Evolutionary conservation across 1,284 basidiomycete species (phyloP).

Genomic region (Leccinum solheimii): DNA sequence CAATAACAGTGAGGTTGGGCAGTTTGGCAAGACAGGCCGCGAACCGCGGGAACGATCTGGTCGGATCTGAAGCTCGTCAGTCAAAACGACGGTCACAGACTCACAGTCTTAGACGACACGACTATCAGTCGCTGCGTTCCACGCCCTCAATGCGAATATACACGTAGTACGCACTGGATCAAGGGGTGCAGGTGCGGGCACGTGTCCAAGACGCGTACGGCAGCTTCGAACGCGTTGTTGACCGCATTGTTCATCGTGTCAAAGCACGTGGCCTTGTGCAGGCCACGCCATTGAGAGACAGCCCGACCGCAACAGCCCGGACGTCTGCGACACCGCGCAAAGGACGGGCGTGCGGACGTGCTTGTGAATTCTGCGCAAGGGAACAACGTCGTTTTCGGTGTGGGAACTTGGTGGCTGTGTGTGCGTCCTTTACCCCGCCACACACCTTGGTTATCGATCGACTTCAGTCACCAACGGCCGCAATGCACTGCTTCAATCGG

Average conservation of each 20-base stretch:
- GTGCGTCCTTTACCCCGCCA: too few relatives aligned
- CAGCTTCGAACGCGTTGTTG: not conserved
- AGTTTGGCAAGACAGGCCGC: constrained; percentile 33
- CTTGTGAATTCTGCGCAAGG: too few relatives aligned
- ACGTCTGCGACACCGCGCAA: constrained; percentile 8
- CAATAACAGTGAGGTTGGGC: constrained; percentile 33
- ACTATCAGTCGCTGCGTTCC: not conserved
- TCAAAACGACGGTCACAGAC: constrained; percentile 24
- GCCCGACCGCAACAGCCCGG: not conserved
- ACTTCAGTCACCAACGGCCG: too few relatives aligned
- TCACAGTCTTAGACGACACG: constrained; percentile 21
- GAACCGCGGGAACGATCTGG: constrained; percentile 31
- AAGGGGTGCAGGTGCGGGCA: constrained; percentile 10
- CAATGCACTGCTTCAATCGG: too few relatives aligned
- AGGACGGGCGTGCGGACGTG: constrained; percentile 4
- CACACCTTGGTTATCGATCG: too few relatives aligned
- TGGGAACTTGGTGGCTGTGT: too few relatives aligned
- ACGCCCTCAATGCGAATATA: not conserved
- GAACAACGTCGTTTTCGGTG: too few relatives aligned
- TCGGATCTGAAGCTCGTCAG: constrained; percentile 3
- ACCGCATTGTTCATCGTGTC: not conserved
- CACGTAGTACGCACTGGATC: constrained; percentile 11
- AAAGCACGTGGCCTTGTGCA: not conserved
- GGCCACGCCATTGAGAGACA: constrained; percentile 12
- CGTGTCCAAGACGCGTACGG: not conserved